These are phyloP conservation scores for Populus hybrid DNA, from an alignment of 441 rosid species.

Conservation along the genomic window DNA sequence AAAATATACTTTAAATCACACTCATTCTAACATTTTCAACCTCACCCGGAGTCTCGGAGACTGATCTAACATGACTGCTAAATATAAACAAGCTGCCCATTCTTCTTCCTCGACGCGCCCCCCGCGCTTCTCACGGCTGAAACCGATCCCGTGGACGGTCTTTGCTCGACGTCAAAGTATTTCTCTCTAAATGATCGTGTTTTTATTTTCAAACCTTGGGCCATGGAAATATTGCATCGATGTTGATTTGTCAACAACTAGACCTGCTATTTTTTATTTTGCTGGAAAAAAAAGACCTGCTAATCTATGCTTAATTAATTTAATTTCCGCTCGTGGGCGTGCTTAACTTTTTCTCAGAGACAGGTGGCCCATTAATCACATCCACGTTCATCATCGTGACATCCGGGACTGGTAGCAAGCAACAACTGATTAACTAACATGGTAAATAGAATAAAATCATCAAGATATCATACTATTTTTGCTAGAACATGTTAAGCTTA, in stretches of 20 bases:
- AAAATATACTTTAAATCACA: no score
- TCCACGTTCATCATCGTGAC: neutral
- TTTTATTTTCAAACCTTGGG: neutral
- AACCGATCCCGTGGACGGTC: constrained; percentile 44
- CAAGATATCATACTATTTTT: neutral
- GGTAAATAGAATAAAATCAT: no score
- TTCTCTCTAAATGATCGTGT: neutral
- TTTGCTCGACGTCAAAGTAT: constrained; percentile 20
- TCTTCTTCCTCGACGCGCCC: constrained; percentile 21
- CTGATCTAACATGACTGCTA: neutral
- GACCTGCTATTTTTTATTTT: constrained; percentile 12
- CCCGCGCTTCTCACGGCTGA: constrained; percentile 21
- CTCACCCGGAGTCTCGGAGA: no score
- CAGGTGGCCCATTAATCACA: constrained; percentile 15
- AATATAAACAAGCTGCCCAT: neutral
- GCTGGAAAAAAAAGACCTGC: neutral
- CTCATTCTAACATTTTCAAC: no score
- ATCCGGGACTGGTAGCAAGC: constrained; percentile 12
- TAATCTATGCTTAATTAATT: constrained; percentile 11
- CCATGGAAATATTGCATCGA: constrained; percentile 23
- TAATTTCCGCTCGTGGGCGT: neutral
- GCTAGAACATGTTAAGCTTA: neutral
- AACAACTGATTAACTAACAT: neutral
- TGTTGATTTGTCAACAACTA: constrained; percentile 40
- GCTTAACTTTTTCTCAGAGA: constrained; percentile 13